Evolutionary conservation across 176 grass and related monocot genomes (phyloP).

Genomic region (Oryza nivara): DNA sequence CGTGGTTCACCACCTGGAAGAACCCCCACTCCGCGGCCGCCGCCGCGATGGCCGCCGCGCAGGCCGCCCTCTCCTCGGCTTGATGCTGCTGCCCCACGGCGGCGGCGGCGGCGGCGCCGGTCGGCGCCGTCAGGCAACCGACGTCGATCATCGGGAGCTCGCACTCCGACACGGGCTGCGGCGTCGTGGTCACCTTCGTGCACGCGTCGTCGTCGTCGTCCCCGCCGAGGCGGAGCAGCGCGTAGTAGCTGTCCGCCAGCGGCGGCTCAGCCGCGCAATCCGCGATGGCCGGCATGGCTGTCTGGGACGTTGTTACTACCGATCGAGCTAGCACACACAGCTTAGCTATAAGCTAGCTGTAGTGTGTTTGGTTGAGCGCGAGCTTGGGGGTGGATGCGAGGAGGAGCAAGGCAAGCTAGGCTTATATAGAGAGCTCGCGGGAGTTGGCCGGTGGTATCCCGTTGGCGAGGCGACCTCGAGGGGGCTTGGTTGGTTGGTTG

Average conservation of each 20-base stretch:
- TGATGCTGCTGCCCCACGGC: background rate
- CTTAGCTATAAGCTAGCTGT: background rate
- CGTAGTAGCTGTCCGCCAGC: conserved; percentile 55
- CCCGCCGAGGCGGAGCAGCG: conserved; percentile 38
- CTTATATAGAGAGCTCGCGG: conserved; percentile 34
- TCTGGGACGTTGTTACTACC: no score
- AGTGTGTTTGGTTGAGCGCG: background rate
- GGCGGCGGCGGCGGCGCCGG: no score
- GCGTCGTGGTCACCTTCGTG: background rate
- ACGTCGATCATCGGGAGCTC: conserved; percentile 75
- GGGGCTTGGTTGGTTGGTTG: background rate
- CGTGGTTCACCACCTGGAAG: conserved; percentile 80
- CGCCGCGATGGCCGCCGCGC: conserved; percentile 47
- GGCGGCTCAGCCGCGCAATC: conserved; percentile 53
- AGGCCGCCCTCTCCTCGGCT: conserved; percentile 33
- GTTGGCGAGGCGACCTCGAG: conserved; percentile 18
- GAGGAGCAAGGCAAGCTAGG: no score
- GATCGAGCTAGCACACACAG: no score
- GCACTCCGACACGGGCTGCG: conserved; percentile 36
- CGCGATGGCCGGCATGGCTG: conserved; percentile 43
- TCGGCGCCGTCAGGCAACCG: conserved; percentile 31
- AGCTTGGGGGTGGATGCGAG: background rate
- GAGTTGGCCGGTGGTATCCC: background rate
- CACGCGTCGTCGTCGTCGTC: background rate
- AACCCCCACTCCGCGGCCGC: conserved; percentile 79